Evolutionary conservation across 352 stramenopile species (phyloP).

Genomic region (Phytophthora hibernalis): DNA sequence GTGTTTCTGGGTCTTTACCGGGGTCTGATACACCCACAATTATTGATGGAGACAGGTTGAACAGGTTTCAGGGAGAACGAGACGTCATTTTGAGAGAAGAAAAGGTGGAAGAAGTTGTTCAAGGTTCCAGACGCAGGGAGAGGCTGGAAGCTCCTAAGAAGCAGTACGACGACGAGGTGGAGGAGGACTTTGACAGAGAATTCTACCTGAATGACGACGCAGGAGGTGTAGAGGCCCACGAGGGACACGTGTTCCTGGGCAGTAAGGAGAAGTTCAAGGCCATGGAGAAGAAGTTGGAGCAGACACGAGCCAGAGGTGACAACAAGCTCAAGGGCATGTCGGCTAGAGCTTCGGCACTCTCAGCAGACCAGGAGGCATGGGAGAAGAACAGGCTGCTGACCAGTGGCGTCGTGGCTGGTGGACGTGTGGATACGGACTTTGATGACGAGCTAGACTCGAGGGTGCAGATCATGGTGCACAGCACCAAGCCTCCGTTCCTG

Average conservation of each 20-base stretch:
- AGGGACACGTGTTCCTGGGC: constrained; percentile 92
- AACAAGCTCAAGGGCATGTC: constrained; percentile 92
- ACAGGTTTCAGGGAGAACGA: constrained; percentile 9
- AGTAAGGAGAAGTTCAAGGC: constrained; percentile 92
- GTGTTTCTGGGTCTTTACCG: constrained; percentile 33
- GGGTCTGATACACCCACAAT: constrained; percentile 41
- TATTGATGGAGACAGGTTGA: constrained; percentile 52
- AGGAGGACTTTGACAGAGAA: constrained; percentile 95
- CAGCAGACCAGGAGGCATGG: constrained; percentile 98
- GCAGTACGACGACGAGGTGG: constrained; percentile 78
- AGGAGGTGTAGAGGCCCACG: constrained; percentile 58
- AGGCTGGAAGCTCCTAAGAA: constrained; percentile 65
- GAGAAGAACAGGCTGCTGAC: constrained; percentile 97
- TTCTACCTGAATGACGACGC: constrained; percentile 96
- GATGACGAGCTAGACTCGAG: constrained; percentile 95
- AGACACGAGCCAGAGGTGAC: constrained; percentile 81
- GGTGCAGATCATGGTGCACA: constrained; percentile 98
- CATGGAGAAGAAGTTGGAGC: constrained; percentile 90
- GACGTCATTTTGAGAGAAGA: constrained; percentile 1
- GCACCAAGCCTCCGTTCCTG: constrained; percentile 98
- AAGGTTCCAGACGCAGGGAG: constrained; percentile 6
- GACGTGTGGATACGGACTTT: constrained; percentile 83
- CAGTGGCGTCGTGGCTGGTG: constrained; percentile 91
- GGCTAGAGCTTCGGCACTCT: constrained; percentile 91
- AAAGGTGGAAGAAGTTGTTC: neutral